Conservation (phyloP, 306 rosid genomes). For the Prinsepia uniflora region DNA sequence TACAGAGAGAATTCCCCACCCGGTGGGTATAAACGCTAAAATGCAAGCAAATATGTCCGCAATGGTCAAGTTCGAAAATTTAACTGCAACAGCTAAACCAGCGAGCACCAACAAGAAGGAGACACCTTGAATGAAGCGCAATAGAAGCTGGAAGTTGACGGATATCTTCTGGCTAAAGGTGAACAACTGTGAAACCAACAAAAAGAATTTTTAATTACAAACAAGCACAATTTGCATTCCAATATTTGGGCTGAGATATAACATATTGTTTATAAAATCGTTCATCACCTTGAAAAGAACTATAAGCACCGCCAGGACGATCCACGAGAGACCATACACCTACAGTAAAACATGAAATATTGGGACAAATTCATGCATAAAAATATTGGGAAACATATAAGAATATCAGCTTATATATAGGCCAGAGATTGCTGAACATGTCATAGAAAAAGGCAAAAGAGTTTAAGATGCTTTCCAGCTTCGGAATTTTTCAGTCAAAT, state of each 20-base stretch:
- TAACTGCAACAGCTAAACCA: constrained; percentile 66
- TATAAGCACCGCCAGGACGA: constrained; percentile 62
- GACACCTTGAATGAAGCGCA: constrained; percentile 91
- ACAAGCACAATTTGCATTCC: neutral
- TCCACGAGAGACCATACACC: constrained; percentile 92
- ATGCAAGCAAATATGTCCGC: constrained; percentile 74
- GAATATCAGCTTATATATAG: neutral
- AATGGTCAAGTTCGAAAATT: constrained; percentile 46
- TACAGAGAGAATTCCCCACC: constrained; percentile 93
- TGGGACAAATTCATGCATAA: neutral
- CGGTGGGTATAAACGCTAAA: constrained; percentile 85
- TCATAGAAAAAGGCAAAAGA: constrained; percentile 1
- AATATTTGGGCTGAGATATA: neutral
- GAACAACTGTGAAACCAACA: constrained; percentile 58
- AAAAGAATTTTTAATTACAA: constrained; percentile 19
- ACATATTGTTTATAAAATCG: neutral
- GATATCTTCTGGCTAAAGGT: constrained; percentile 93
- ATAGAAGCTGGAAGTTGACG: constrained; percentile 80
- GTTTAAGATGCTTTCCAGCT: neutral
- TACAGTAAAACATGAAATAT: constrained; percentile 19
- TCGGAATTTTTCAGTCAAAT: neutral
- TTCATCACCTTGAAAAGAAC: constrained; percentile 79
- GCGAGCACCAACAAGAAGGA: constrained; percentile 73
- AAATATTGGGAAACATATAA: neutral
- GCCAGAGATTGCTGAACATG: neutral